Evolutionary conservation across 768 basidiomycete genomes (phyloP), one percentile per base, ranked within the genome.

Genomic region (Ramaria sp.): DNA sequence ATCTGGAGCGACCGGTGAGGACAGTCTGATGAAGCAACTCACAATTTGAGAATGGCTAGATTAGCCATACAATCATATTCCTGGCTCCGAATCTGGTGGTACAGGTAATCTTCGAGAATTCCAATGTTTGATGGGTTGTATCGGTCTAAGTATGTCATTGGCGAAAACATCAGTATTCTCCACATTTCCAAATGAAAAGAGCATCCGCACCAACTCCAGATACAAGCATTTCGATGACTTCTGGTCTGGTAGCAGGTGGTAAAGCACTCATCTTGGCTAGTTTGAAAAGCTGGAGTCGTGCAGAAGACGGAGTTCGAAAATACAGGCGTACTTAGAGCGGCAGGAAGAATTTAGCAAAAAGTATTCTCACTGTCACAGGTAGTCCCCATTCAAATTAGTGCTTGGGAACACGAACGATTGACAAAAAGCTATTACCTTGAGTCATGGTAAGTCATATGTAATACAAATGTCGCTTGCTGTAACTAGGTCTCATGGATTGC

Each of bases 51-150:
- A 61, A 96, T 92, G 50, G 94, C 94, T 41, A 97, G 76, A 72
- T 98, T 97, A 31, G 95, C 91, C 42, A 97, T 80, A 64, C 90
- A 86, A 70, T 99, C 95, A 64, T 97, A 97, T 68, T 91, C 88
- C 63, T 87, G 84, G 64, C 82, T 86, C 63, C 87, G 80, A 61
- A 92, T 91, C 71, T 99, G 95, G 68, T 91, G 86, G 70, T 90
- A 91, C 59, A 98, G 83, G 73, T 98, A 97, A 68, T 97, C 95
- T 72, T 97, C 95, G 59, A 98, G 83, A 62, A 93, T 88, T 38
- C 82, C 76, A 59, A 95, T 83, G 69, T 98, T 98, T 53, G 86
- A 84, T 43, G 95, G 95, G 72, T 97, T 98, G 72, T 98, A 98
- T 59, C 95, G 86, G 76, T 98, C 95, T 96, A 58, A 27, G 53